Conservation (phyloP, 768 basidiomycete species). For the Suillus occidentalis region DNA sequence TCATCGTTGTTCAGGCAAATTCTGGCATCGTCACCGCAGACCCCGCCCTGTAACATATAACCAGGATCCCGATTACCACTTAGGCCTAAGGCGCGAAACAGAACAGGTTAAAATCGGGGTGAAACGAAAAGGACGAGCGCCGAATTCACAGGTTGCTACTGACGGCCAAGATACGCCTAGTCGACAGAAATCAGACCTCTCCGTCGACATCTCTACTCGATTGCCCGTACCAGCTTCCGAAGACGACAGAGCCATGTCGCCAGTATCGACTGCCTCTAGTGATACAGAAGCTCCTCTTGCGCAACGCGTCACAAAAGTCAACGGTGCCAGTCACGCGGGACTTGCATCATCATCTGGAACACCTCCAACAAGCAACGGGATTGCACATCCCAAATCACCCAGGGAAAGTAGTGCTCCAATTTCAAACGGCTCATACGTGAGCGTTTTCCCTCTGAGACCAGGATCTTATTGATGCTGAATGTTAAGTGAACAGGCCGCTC, state of each 20-base stretch:
- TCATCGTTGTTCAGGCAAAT: slow-evolving; percentile 61
- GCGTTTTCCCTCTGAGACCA: slow-evolving; percentile 18
- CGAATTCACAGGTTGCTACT: slow-evolving; percentile 20
- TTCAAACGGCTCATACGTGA: slow-evolving; percentile 27
- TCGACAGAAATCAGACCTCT: slow-evolving; percentile 37
- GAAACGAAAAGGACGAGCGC: slow-evolving; percentile 47
- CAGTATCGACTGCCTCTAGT: slow-evolving; percentile 72
- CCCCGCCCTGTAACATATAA: slow-evolving; percentile 83
- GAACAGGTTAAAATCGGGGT: slow-evolving; percentile 53
- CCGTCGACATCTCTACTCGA: slow-evolving; percentile 34
- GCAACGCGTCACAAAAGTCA: slow-evolving; percentile 55
- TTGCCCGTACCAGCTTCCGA: slow-evolving; percentile 38
- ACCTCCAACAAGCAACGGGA: slow-evolving; percentile 18
- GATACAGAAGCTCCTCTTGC: slow-evolving; percentile 75
- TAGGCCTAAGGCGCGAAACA: slow-evolving; percentile 51
- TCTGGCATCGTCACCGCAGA: slow-evolving; percentile 83
- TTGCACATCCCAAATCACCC: slow-evolving; percentile 19
- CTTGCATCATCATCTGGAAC: slow-evolving; percentile 15
- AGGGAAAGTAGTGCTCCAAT: slow-evolving; percentile 13
- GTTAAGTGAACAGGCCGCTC: slow-evolving; percentile 43
- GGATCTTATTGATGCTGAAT: slow-evolving; percentile 34
- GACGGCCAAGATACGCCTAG: slow-evolving; percentile 57
- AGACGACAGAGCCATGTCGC: slow-evolving; percentile 61
- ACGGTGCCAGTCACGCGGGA: slow-evolving; percentile 41
- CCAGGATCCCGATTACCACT: slow-evolving; percentile 70